A percentile compares a stretch with the other conserved stretches of the same genome.
Evolutionary conservation across 495 filamentous ascomycete genomes (phyloP).

Genomic region (Daldinia childiae): DNA sequence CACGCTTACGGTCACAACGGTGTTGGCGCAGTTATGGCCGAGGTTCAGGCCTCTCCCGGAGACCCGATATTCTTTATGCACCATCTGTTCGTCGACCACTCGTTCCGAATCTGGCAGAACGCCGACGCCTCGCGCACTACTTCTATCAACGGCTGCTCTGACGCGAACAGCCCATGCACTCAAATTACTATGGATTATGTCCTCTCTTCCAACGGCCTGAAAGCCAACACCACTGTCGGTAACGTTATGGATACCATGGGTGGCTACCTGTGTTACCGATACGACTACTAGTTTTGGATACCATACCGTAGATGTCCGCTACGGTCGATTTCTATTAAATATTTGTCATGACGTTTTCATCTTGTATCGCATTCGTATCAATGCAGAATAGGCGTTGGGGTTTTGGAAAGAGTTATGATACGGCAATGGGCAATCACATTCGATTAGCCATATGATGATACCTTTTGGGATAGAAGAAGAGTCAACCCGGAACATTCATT

Average conservation of each 20-base stretch:
- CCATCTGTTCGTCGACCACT: constrained; percentile 54
- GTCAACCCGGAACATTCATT: constrained; percentile 16
- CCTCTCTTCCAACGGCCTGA: constrained; percentile 47
- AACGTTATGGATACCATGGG: constrained; percentile 51
- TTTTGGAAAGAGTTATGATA: neutral
- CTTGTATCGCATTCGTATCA: constrained; percentile 10
- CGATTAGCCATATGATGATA: constrained; percentile 4
- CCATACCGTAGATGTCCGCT: neutral
- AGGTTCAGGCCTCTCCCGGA: constrained; percentile 49
- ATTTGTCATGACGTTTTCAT: neutral
- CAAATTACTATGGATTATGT: constrained; percentile 48
- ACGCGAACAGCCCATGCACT: constrained; percentile 40
- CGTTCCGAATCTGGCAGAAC: constrained; percentile 54
- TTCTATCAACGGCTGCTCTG: constrained; percentile 52
- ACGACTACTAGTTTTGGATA: constrained; percentile 47
- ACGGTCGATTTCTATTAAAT: neutral
- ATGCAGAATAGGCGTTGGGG: constrained; percentile 12
- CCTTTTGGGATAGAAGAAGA: constrained; percentile 19
- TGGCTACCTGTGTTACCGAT: constrained; percentile 53
- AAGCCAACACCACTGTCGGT: constrained; percentile 45
- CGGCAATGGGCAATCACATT: neutral
- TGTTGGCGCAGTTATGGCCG: constrained; percentile 50
- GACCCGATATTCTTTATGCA: constrained; percentile 57
- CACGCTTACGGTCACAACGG: constrained; percentile 49
- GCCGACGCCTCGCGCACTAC: constrained; percentile 44